phyloP scores from a whole-genome alignment of 805 yeast genomes.

The Spathaspora arborariae region DNA sequence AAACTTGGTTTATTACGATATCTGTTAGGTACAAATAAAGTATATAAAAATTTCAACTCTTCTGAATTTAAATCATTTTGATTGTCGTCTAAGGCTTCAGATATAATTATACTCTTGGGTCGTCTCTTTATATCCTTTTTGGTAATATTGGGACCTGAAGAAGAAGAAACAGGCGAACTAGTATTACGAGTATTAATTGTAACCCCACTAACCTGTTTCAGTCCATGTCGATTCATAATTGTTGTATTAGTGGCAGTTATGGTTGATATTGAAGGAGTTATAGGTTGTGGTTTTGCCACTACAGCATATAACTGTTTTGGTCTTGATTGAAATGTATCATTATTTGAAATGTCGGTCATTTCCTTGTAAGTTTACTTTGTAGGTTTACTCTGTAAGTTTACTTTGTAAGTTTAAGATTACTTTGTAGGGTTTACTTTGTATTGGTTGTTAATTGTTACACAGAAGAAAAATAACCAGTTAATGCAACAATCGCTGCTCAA shows the following conservation, averaged over 20 bases:
- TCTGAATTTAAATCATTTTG: constrained; percentile 23
- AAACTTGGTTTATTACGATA: constrained; percentile 28
- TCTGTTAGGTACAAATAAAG: constrained; percentile 32
- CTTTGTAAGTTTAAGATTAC: too few species aligned
- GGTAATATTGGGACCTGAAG: neutral
- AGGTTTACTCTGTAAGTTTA: too few species aligned
- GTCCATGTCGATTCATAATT: neutral
- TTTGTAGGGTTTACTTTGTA: too few species aligned
- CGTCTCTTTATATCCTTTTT: constrained; percentile 2
- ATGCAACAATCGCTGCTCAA: too few species aligned
- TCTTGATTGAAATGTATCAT: neutral
- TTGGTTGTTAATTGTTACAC: too few species aligned
- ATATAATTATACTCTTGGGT: neutral
- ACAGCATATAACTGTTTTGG: neutral
- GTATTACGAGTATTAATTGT: neutral
- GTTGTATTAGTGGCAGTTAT: constrained; percentile 2
- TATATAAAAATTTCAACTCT: constrained; percentile 30
- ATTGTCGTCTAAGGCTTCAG: constrained; percentile 5
- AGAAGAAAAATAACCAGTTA: too few species aligned
- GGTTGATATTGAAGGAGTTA: neutral
- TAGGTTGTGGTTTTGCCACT: neutral
- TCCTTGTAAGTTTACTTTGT: too few species aligned
- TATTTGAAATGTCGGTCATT: neutral
- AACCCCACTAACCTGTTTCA: neutral
- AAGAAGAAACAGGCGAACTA: neutral